Evolutionary conservation across 768 basidiomycete species (phyloP), one percentile per base, ranked within the genome.

Genomic region (Kwoniella botswanensis): DNA sequence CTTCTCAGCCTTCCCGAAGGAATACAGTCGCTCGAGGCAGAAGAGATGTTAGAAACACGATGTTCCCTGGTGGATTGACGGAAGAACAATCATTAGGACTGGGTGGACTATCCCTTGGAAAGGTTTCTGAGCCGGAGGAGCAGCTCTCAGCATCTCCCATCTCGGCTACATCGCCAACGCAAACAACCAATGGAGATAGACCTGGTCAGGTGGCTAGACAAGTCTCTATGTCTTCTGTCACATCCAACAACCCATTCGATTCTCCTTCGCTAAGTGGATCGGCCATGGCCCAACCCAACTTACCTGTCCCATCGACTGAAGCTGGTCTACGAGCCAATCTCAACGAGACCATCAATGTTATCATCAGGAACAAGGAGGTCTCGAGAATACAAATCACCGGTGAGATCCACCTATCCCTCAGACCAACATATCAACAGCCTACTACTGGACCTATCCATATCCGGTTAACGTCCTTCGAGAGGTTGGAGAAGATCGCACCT

Each of bases 401-500:
- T n/a, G 84, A 86, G 55, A 80, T 86, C 29, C 72, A 78, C 21
- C 58, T 85, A 12, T 72, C 77, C 11, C 65, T 79, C 26, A 65
- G 61, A 11, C 53, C 70, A 2, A 60, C 53, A 4, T n/a, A 50
- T 18, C 22, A 50, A 9, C 44, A 64, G 5, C 46, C 71, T 13
- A 42, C 71, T 18, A 52, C 70, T 65, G 76, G 73, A 12, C 81
- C 81, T 1, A 73, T 85, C 67, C 77, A 79, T 64, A 76, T 86
- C 62, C 79, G 82, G 13, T 65, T 86, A 43, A 77, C 76, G 4
- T 65, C 74, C 10, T 84, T 84, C 62, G 84, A 85, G 63, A 69
- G 70, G 18, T 72, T 85, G n/a, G 85, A 86, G 52, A 86, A 85
- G 72, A 81, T 83, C n/a, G 85, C 84, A 6, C 85, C 85, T 2